phyloP scores from a whole-genome alignment of 2,329 filamentous ascomycete species.

The Hypoxylon sp. region DNA sequence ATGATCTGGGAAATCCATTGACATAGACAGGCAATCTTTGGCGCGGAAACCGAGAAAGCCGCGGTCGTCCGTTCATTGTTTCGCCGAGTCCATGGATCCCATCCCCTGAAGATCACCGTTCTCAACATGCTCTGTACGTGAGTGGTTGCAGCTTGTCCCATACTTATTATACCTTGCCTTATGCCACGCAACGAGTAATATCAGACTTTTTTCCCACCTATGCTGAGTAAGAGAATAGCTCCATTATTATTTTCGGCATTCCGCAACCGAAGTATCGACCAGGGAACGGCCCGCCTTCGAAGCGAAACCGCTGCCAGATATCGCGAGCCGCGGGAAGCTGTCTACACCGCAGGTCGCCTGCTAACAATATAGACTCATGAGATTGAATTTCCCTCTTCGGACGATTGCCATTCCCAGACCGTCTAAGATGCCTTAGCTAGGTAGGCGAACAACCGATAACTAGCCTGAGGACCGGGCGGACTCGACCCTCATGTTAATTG shows the following conservation, averaged over 20 bases:
- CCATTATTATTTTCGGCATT: conserved; percentile 13
- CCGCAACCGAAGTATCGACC: conserved; percentile 11
- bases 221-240: conserved; percentile 5
- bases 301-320: conserved; percentile 1
- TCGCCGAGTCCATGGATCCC: conserved; percentile 29
- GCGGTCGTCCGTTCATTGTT: conserved; percentile 20
- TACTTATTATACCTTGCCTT: conserved; percentile 22
- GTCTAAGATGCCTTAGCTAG: conserved; percentile 1
- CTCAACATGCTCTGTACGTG: background rate
- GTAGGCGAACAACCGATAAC: background rate
- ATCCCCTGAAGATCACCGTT: conserved; percentile 41
- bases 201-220: conserved; percentile 1
- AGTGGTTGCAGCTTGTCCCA: conserved; percentile 9
- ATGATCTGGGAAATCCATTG: conserved; percentile 33
- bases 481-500: background rate
- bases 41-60: conserved; percentile 25
- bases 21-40: conserved; percentile 30
- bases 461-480: background rate
- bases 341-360: background rate
- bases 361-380: background rate
- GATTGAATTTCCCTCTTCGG: background rate
- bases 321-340: conserved; percentile 7
- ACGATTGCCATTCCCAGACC: background rate
- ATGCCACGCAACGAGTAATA: conserved; percentile 23
- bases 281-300: conserved; percentile 8